Base-by-base conservation (phyloP, 148 eudicot genomes). In the Rhododendron williamsianum region DNA sequence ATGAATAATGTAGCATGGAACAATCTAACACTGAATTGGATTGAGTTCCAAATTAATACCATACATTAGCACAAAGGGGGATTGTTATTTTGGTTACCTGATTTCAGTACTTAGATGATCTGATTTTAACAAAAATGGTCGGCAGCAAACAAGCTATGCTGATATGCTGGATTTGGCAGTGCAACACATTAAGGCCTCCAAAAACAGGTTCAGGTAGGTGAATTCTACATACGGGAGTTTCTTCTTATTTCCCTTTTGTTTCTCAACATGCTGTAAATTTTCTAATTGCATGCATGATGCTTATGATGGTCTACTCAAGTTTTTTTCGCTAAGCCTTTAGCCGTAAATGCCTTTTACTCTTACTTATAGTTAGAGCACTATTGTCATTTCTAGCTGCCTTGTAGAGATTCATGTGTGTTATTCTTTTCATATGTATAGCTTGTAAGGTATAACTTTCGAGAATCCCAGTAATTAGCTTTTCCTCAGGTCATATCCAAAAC, bases 131-230 rank as follows among this genome's bases (percentile, higher is more conserved):
- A 25, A 84, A 33, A 81, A 86, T 5, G 80, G 51, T 83, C 49
- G 13, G 91, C 92, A 95, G 98, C 96, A 95, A 95, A 95, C 98
- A 41, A 95, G 98, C 92, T 95, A 95, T 69, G 88, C 98, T 1
- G 98, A 95, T 77, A 95, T 95, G 98, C 87, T 95, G 87, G 98
- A 95, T 90, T 87, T 95, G 85, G 98, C 98, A 36, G 96, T 93
- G 76, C 91, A 93, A 81, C 98, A 95, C 85, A 95, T 95, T 79
- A 92, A 89, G 90, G 89, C 84, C 96, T 95, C 88, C 98, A 95
- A 90, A 81, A 80, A 82, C 91, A 95, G 84, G 89, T 95, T 78
- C 93, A 95, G 95, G 98, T 93, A 15, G 38, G 89, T 46, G 83
- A 23, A 36, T 65, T 23, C 13, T 71, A 19, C 85, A 60, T 30